phyloP scores from a whole-genome alignment of 352 stramenopile genomes.

The Phytopythium kandeliae region DNA sequence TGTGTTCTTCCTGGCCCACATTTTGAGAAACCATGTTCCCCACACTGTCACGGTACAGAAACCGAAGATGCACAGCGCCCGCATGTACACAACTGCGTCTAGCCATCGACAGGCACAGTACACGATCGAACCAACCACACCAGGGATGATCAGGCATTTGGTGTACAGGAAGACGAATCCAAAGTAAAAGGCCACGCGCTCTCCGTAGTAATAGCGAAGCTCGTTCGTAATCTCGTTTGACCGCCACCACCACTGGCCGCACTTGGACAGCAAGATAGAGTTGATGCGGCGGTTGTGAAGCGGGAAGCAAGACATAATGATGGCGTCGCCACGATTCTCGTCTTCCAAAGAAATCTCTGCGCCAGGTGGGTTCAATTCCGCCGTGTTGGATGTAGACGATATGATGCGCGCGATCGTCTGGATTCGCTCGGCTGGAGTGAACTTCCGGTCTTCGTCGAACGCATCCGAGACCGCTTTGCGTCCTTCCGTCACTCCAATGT shows the following conservation, averaged over 20 bases:
- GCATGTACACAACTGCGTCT: slow-evolving; percentile 73
- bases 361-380: slow-evolving; percentile 72
- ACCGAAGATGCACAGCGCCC: slow-evolving; percentile 70
- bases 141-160: slow-evolving; percentile 65
- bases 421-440: slow-evolving; percentile 76
- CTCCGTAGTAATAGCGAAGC: slow-evolving; percentile 80
- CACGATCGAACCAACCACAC: slow-evolving; percentile 43
- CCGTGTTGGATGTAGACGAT: slow-evolving; percentile 60
- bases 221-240: slow-evolving; percentile 81
- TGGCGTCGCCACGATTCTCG: slow-evolving; percentile 61
- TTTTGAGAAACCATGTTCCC: slow-evolving; percentile 74
- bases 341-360: slow-evolving; percentile 76
- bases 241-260: slow-evolving; percentile 65
- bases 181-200: slow-evolving; percentile 84
- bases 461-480: slow-evolving; percentile 11
- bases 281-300: slow-evolving; percentile 83
- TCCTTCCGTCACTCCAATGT: slow-evolving; percentile 46
- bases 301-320: slow-evolving; percentile 76
- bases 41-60: slow-evolving; percentile 72
- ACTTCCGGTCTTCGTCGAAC: slow-evolving; percentile 60
- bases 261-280: slow-evolving; percentile 60
- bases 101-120: slow-evolving; percentile 73
- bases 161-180: slow-evolving; percentile 85
- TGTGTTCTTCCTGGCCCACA: slow-evolving; percentile 75
- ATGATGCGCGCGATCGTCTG: slow-evolving; percentile 87